Conservation (phyloP, 192 early-diverging fungal genomes). For the Backusella psychrophila region DNA sequence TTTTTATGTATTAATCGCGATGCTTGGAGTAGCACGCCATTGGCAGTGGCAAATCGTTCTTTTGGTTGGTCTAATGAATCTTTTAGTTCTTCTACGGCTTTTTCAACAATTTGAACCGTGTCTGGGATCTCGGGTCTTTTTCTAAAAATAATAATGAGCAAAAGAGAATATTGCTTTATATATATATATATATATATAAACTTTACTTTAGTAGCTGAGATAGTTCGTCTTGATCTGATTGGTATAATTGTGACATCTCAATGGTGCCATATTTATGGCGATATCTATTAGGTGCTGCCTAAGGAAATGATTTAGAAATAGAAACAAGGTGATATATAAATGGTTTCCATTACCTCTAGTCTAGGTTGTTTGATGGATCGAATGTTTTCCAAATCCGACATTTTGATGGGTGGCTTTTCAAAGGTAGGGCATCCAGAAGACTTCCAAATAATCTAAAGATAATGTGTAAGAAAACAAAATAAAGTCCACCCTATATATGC, state of each 20-base stretch:
- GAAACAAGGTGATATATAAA: no score
- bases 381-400: constrained; percentile 36
- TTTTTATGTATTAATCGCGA: constrained; percentile 17
- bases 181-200: no score
- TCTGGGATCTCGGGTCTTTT: constrained; percentile 13
- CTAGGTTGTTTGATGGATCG: constrained; percentile 7
- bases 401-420: constrained; percentile 49
- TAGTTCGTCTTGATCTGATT: background rate
- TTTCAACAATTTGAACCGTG: constrained; percentile 10
- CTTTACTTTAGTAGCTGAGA: constrained; percentile 19
- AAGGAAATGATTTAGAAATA: background rate
- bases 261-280: constrained; percentile 25
- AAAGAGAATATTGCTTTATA: no score
- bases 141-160: background rate
- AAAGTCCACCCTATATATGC: background rate
- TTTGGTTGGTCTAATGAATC: constrained; percentile 1
- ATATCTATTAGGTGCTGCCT: constrained; percentile 13
- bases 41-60: constrained; percentile 22
- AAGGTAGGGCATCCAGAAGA: constrained; percentile 71
- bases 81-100: constrained; percentile 11
- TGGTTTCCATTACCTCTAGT: constrained; percentile 11
- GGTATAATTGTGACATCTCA: constrained; percentile 25
- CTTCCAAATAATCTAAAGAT: constrained; percentile 73
- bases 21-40: constrained; percentile 29
- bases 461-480: background rate